These are phyloP conservation scores for Botrytis cinerea DNA, from an alignment of 2,329 filamentous ascomycete species.

Conservation along the genomic window DNA sequence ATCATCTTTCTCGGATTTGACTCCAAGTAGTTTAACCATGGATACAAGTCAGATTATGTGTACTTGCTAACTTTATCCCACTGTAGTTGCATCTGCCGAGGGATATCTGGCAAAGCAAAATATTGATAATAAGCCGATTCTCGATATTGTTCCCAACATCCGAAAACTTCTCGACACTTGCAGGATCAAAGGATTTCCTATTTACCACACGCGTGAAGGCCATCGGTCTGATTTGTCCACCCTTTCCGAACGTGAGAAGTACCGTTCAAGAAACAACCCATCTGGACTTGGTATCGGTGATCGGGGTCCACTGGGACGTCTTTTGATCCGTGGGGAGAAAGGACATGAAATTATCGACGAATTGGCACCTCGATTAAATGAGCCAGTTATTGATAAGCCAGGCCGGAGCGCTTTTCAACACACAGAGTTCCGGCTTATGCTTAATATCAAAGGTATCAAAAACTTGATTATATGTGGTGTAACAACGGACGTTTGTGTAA, in stretches of 20 bases:
- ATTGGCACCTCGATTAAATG: slow-evolving; percentile 35
- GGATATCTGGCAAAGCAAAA: slow-evolving; percentile 51
- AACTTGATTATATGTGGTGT: slow-evolving; percentile 43
- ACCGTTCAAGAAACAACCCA: slow-evolving; percentile 54
- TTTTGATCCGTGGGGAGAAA: slow-evolving; percentile 57
- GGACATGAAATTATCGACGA: slow-evolving; percentile 59
- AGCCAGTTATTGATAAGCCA: slow-evolving; percentile 43
- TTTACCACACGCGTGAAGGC: slow-evolving; percentile 55
- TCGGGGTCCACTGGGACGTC: slow-evolving; percentile 57
- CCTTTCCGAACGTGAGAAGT: slow-evolving; percentile 54
- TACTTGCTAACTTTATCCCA: not conserved
- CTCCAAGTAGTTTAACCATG: not conserved
- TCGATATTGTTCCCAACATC: slow-evolving; percentile 49
- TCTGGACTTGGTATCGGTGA: slow-evolving; percentile 52
- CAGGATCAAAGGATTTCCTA: slow-evolving; percentile 45
- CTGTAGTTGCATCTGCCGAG: slow-evolving; percentile 16
- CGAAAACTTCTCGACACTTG: slow-evolving; percentile 46
- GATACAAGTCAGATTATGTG: not conserved
- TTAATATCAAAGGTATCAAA: slow-evolving; percentile 40
- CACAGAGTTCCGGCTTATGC: slow-evolving; percentile 42
- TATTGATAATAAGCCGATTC: slow-evolving; percentile 45
- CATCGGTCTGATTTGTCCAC: slow-evolving; percentile 58
- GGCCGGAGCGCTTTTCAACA: slow-evolving; percentile 45
- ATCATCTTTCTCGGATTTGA: not conserved
- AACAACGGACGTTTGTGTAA: slow-evolving; percentile 44